Evolutionary conservation across 139 green algal genomes (phyloP).

Genomic region (Eudorina sp.): DNA sequence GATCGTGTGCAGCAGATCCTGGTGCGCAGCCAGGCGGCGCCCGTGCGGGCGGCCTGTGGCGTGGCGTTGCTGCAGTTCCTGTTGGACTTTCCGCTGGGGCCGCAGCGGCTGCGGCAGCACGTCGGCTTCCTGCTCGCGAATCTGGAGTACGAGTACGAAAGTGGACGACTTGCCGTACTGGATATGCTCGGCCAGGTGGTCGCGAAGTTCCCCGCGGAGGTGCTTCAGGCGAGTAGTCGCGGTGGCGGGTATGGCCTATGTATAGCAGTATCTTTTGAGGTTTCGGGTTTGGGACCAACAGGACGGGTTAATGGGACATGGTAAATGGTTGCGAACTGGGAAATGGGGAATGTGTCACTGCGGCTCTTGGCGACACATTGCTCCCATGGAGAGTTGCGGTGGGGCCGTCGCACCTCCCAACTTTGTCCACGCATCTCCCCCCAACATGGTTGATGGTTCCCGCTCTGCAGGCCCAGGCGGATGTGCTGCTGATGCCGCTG

Average conservation of each 20-base stretch:
- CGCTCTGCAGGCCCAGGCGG: slow-evolving; percentile 59
- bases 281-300: no score
- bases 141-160: slow-evolving; percentile 85
- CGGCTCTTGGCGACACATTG: no score
- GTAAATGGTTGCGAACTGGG: no score
- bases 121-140: slow-evolving; percentile 61
- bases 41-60: slow-evolving; percentile 72
- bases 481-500: slow-evolving; percentile 88
- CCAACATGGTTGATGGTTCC: no score
- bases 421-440: no score
- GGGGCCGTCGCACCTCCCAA: no score
- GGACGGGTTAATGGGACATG: no score
- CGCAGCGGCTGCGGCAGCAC: slow-evolving; percentile 52
- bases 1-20: slow-evolving; percentile 76
- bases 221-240: slow-evolving; percentile 64
- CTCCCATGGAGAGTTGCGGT: no score
- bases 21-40: slow-evolving; percentile 60
- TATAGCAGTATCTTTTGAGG: no score
- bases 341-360: no score
- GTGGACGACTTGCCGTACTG: slow-evolving; percentile 75
- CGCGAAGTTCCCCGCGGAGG: slow-evolving; percentile 84
- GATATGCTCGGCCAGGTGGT: slow-evolving; percentile 84
- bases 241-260: not conserved
- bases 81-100: slow-evolving; percentile 93
- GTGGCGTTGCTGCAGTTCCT: slow-evolving; percentile 91